Evolutionary conservation across 768 basidiomycete species (phyloP).

Genomic region (Russula dissimulans): DNA sequence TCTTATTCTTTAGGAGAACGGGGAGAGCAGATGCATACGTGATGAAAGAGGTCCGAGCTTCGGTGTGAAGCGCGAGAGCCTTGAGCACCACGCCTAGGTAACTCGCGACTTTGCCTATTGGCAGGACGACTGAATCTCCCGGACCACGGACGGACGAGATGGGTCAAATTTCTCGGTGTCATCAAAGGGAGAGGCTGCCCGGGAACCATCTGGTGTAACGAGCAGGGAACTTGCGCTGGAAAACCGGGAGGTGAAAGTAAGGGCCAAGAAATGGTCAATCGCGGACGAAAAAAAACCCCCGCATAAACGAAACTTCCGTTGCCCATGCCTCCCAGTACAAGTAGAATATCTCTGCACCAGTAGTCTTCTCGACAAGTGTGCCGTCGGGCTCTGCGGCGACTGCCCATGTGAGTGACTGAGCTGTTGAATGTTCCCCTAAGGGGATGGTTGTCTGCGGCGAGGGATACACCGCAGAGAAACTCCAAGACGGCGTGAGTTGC

Average conservation of each 20-base stretch:
- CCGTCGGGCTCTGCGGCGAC: not conserved
- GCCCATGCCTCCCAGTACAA: not conserved
- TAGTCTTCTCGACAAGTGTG: not conserved
- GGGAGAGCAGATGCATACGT: slow-evolving; percentile 27
- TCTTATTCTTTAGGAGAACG: slow-evolving; percentile 9
- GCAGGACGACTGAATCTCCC: slow-evolving; percentile 21
- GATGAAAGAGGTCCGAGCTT: slow-evolving; percentile 39
- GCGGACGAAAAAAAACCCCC: not conserved
- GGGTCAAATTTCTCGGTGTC: slow-evolving; percentile 6
- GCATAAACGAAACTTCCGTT: not conserved
- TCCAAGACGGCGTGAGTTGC: not conserved
- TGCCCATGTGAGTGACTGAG: slow-evolving; percentile 1
- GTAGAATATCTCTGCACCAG: not conserved
- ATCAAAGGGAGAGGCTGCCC: not conserved
- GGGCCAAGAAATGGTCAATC: not conserved
- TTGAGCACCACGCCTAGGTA: slow-evolving; percentile 31
- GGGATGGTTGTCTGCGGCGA: not conserved
- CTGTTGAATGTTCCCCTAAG: not conserved
- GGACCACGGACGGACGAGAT: not conserved
- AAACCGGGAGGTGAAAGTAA: not conserved
- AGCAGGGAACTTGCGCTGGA: not conserved
- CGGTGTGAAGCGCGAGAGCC: slow-evolving; percentile 32
- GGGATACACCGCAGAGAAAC: slow-evolving; percentile 4
- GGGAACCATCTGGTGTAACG: not conserved
- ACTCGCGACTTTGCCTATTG: slow-evolving; percentile 23